Percentiles rank a stretch among this genome's conserved stretches.
Conservation (phyloP, 345 rosid genomes). For the Reutealis trisperma region DNA sequence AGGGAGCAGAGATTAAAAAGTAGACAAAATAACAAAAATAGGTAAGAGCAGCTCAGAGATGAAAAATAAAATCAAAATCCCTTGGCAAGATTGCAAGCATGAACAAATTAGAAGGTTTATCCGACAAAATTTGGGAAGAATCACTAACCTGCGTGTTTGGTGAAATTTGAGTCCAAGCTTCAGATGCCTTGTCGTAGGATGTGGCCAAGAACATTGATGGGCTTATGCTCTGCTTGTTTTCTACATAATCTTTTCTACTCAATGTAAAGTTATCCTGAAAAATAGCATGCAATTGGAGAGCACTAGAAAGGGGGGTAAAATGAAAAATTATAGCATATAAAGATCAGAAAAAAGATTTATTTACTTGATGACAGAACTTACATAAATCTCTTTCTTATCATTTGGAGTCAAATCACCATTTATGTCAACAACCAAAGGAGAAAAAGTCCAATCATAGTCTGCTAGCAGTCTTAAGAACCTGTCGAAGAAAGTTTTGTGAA, state of each 20-base stretch:
- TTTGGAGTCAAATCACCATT: conserved; percentile 67
- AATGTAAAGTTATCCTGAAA: conserved; percentile 64
- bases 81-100: not conserved
- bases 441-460: conserved; percentile 82
- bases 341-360: conserved; percentile 18
- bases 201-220: conserved; percentile 87
- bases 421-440: conserved; percentile 78
- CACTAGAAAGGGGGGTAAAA: not conserved
- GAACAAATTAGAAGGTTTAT: not conserved
- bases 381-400: conserved; percentile 74
- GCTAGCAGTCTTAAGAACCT: conserved; percentile 84
- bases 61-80: not conserved
- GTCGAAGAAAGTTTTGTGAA: conserved; percentile 9
- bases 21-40: too few species aligned
- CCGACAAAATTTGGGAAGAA: conserved; percentile 19
- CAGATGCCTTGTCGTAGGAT: conserved; percentile 87
- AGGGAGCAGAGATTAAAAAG: not conserved
- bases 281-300: conserved; percentile 11
- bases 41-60: not conserved
- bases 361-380: conserved; percentile 38
- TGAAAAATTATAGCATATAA: conserved; percentile 1
- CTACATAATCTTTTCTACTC: conserved; percentile 62
- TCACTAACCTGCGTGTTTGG: conserved; percentile 71
- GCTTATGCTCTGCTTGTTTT: conserved; percentile 47
- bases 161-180: conserved; percentile 76